Percentiles rank a stretch among this genome's conserved stretches.
Evolutionary conservation across 2,329 filamentous ascomycete species (phyloP).

Genomic region (Penicillium glabrum): DNA sequence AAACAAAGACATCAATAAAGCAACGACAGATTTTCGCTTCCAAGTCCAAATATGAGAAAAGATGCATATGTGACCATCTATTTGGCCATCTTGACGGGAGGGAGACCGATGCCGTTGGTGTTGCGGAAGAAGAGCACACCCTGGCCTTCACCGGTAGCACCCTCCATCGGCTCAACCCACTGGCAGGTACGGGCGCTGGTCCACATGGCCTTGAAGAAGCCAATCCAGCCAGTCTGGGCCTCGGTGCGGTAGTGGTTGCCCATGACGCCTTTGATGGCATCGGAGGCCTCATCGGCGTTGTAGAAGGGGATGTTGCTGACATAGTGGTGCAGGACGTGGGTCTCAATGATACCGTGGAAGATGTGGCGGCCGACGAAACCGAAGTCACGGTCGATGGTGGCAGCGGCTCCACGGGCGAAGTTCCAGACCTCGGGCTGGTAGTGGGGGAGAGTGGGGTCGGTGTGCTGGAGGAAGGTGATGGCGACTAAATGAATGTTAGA

Average conservation of each 20-base stretch:
- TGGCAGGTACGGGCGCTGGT: slow-evolving; percentile 83
- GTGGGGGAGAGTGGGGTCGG: slow-evolving; percentile 89
- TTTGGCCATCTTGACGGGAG: slow-evolving; percentile 48
- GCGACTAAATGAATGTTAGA: slow-evolving; percentile 63
- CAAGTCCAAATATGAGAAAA: slow-evolving; percentile 4
- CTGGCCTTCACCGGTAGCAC: slow-evolving; percentile 75
- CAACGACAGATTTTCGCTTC: neutral
- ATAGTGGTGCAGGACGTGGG: slow-evolving; percentile 97
- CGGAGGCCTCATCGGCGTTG: slow-evolving; percentile 88
- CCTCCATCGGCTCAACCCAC: slow-evolving; percentile 92
- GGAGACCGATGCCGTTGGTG: slow-evolving; percentile 76
- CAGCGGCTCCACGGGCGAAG: slow-evolving; percentile 88
- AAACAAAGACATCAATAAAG: neutral
- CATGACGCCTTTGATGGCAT: slow-evolving; percentile 94
- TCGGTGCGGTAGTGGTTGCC: slow-evolving; percentile 91
- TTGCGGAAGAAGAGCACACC: slow-evolving; percentile 95
- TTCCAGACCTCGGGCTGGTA: slow-evolving; percentile 86
- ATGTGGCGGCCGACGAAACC: slow-evolving; percentile 90
- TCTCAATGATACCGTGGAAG: slow-evolving; percentile 95
- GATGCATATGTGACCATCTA: slow-evolving; percentile 24
- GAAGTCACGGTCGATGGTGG: slow-evolving; percentile 96
- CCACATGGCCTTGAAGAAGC: slow-evolving; percentile 84
- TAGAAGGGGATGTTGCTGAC: slow-evolving; percentile 96
- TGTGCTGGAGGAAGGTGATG: slow-evolving; percentile 97
- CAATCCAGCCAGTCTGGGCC: slow-evolving; percentile 69